Evolutionary conservation across 1,284 basidiomycete genomes (phyloP), one percentile per base, ranked within the genome.

Genomic region (Pterula multifida): DNA sequence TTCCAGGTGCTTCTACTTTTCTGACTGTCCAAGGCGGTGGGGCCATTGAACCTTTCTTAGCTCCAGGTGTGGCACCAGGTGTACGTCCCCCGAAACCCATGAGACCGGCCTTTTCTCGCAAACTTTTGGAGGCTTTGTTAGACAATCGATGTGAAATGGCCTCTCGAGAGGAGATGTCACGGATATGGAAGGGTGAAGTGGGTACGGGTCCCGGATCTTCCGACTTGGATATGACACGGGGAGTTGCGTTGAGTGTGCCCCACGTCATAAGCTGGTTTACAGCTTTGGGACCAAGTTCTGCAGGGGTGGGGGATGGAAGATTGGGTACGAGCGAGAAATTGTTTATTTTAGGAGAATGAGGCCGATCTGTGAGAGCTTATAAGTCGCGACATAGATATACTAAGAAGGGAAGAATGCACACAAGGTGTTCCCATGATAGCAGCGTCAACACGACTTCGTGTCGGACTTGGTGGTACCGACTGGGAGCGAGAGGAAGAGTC

Each of bases 211-310:
- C 63, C 13, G 70, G 66, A 49, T 81, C 77, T 49, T 82, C 82
- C 0, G 75, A 68, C 50, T 77, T 74, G 23, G 85, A 85, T 28
- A 94, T 74, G 9, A 92, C 75, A 45, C 90, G 80, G 4, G 90
- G 92, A 11, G 92, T 95, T 12, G 86, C 82, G 53, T 83, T 80
- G 12, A 95, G 72, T 19, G 88, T 90, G 3, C 92, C 92, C 89
- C 88, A 91, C 6, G 92, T 96, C 85, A 95, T 90, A 19, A 96
- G 76, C 56, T 93, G 83, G 55, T 90, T 90, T 49, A 91, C 73
- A 1, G 85, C 83, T 4, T 67, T 67, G 0, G 85, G 76, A 0
- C 84, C 85, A 26, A 95, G 74, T 55, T 90, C 75, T 3, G 84
- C 77, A 0, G 90, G 84, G 3, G 85, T 86, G 1, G 89, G 90